phyloP scores from a whole-genome alignment of 805 yeast genomes.

The Dipodascopsis uninucleata region DNA sequence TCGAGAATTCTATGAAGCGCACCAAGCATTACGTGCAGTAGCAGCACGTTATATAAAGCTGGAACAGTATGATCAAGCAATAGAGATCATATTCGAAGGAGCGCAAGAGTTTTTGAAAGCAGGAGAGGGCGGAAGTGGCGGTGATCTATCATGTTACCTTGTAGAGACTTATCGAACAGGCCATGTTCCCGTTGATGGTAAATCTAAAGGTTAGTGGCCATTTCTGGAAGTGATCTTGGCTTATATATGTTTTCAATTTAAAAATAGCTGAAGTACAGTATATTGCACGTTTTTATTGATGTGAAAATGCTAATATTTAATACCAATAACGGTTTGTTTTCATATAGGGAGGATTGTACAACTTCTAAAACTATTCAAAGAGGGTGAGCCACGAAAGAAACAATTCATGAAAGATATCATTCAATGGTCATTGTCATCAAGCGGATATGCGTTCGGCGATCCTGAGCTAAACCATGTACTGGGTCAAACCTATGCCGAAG shows the following conservation, averaged over 20 bases:
- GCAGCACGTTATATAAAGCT: conserved; percentile 76
- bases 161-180: conserved; percentile 64
- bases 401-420: conserved; percentile 64
- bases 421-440: conserved; percentile 55
- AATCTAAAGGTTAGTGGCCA: conserved; percentile 44
- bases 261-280: background rate
- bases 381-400: conserved; percentile 57
- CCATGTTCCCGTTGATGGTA: conserved; percentile 42
- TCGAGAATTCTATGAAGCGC: conserved; percentile 89
- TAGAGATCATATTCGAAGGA: conserved; percentile 68
- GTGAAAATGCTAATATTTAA: background rate
- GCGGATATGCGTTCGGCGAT: conserved; percentile 63
- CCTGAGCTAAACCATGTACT: conserved; percentile 67
- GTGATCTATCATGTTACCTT: conserved; percentile 70
- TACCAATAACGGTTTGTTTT: background rate
- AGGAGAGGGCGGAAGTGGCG: conserved; percentile 73
- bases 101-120: conserved; percentile 64
- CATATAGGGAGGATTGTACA: conserved; percentile 41
- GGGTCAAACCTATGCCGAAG: conserved; percentile 56
- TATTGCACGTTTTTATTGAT: background rate
- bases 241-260: conserved; percentile 40
- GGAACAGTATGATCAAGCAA: conserved; percentile 65
- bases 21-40: conserved; percentile 87
- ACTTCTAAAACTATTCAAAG: conserved; percentile 43
- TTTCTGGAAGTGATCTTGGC: conserved; percentile 46